Evolutionary conservation across 768 basidiomycete species (phyloP).

Genomic region (Psilocybe subaeruginosa): DNA sequence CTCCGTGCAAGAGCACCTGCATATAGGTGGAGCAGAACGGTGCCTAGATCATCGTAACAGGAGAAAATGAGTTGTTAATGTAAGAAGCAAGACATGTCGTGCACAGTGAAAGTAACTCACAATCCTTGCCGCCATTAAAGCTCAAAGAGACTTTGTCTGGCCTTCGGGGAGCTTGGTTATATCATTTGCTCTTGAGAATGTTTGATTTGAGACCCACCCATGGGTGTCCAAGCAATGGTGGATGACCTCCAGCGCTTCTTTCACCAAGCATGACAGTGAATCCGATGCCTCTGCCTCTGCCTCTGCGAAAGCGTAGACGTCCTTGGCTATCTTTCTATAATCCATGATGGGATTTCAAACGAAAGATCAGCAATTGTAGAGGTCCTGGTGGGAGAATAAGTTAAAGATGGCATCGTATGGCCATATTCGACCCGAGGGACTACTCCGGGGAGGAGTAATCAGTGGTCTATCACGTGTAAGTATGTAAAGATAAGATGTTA

Average conservation of each 20-base stretch:
- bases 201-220: constrained; percentile 62
- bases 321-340: constrained; percentile 49
- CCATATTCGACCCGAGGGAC: constrained; percentile 1
- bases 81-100: not conserved
- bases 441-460: constrained; percentile 10
- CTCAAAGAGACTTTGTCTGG: constrained; percentile 79
- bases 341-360: constrained; percentile 40
- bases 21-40: constrained; percentile 91
- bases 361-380: not conserved
- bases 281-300: constrained; percentile 42
- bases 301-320: constrained; percentile 65
- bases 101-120: constrained; percentile 48
- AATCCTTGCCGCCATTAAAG: constrained; percentile 99
- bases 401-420: constrained; percentile 16
- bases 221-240: constrained; percentile 74
- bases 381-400: constrained; percentile 10
- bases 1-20: constrained; percentile 68
- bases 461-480: constrained; percentile 4
- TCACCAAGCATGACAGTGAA: constrained; percentile 61
- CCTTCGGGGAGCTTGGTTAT: constrained; percentile 38
- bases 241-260: constrained; percentile 83
- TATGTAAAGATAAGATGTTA: constrained; percentile 2
- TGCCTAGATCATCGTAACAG: constrained; percentile 56
- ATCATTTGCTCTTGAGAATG: constrained; percentile 17
- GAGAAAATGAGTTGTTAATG: not conserved